Conservation (phyloP, 305 asterid species). For the Fraxinus angustifolia region DNA sequence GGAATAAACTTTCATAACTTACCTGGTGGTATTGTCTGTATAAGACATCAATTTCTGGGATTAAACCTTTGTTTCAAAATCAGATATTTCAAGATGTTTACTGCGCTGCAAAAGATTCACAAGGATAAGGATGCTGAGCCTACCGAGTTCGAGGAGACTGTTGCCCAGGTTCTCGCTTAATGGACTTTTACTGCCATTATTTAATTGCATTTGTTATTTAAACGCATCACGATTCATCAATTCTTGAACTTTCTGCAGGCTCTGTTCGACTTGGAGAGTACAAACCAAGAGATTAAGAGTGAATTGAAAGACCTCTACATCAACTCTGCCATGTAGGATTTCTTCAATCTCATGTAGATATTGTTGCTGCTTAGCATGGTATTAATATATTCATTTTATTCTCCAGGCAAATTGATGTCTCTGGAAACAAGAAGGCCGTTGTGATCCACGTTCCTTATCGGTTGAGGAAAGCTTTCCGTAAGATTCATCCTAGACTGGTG, state of each 20-base stretch:
- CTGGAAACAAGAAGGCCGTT: constrained; percentile 78
- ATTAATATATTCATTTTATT: not conserved
- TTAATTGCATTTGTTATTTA: not conserved
- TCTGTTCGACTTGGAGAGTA: constrained; percentile 67
- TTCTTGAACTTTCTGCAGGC: constrained; percentile 38
- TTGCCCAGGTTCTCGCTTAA: constrained; percentile 59
- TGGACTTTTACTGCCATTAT: not conserved
- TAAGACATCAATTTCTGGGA: not conserved
- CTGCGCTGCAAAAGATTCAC: constrained; percentile 59
- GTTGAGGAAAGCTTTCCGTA: constrained; percentile 76
- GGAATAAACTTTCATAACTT: not conserved
- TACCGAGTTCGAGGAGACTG: constrained; percentile 72
- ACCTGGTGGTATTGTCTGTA: not conserved
- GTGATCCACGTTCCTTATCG: constrained; percentile 81
- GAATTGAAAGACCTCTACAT: constrained; percentile 78
- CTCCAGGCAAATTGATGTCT: constrained; percentile 61
- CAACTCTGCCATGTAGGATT: constrained; percentile 65
- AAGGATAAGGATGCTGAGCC: constrained; percentile 73
- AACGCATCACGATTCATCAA: not conserved
- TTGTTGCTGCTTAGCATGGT: not conserved
- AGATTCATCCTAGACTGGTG: constrained; percentile 70
- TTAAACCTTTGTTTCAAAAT: not conserved
- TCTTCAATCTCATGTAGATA: not conserved
- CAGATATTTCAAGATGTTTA: constrained; percentile 52
- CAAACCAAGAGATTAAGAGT: constrained; percentile 73